phyloP scores from a whole-genome alignment of 352 stramenopile species.

The Globisporangium polare region DNA sequence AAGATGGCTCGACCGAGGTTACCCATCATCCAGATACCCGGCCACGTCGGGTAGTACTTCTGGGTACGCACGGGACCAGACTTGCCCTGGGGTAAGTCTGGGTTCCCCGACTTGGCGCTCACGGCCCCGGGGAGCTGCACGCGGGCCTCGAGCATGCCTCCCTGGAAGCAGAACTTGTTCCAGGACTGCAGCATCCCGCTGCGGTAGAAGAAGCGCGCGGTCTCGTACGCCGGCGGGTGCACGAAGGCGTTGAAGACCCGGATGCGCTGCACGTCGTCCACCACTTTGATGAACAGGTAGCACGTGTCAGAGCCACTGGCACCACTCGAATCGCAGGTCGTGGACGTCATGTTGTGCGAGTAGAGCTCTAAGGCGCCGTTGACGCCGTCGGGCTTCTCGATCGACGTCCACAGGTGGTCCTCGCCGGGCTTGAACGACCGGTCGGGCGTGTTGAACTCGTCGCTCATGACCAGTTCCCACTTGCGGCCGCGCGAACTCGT shows the following conservation, averaged over 20 bases:
- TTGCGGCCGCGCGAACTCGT: background rate
- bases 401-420: conserved; percentile 92
- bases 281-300: conserved; percentile 56
- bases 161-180: conserved; percentile 96
- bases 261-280: conserved; percentile 41
- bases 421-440: conserved; percentile 86
- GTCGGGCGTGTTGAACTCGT: conserved; percentile 51
- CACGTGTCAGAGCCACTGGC: conserved; percentile 30
- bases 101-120: conserved; percentile 37
- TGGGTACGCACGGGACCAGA: conserved; percentile 41
- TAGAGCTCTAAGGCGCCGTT: conserved; percentile 92
- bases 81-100: conserved; percentile 27
- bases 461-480: conserved; percentile 71
- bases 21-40: conserved; percentile 92
- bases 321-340: conserved; percentile 30
- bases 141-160: conserved; percentile 86
- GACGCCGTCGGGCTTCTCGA: conserved; percentile 94
- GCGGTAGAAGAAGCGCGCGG: conserved; percentile 33
- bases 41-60: conserved; percentile 77
- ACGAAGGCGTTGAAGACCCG: conserved; percentile 55
- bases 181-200: conserved; percentile 90
- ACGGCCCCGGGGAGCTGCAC: conserved; percentile 86
- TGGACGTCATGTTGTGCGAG: conserved; percentile 78
- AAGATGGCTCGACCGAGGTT: conserved; percentile 92
- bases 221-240: conserved; percentile 41